Conservation (phyloP, 2,329 filamentous ascomycete genomes). For the Teratosphaeria zuluensis region DNA sequence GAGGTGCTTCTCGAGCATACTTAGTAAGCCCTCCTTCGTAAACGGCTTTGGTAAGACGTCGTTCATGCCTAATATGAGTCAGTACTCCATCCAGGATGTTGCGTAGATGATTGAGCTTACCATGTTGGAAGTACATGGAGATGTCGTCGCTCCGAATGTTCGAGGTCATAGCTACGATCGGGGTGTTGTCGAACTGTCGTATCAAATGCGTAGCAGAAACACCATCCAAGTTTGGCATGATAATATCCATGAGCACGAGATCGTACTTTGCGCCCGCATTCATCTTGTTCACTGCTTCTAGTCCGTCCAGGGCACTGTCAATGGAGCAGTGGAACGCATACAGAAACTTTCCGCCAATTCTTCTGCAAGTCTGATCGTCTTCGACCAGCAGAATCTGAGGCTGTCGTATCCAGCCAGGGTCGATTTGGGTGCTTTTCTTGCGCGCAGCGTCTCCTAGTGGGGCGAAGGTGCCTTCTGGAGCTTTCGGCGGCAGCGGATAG, state of each 20-base stretch:
- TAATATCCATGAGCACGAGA: conserved; percentile 54
- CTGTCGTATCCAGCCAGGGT: conserved; percentile 55
- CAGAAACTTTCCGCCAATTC: conserved; percentile 58
- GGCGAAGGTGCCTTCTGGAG: conserved; percentile 34
- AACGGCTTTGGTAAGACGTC: conserved; percentile 96
- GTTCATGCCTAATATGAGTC: conserved; percentile 65
- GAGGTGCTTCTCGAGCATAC: conserved; percentile 79
- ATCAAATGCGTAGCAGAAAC: conserved; percentile 92
- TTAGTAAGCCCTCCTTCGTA: conserved; percentile 70
- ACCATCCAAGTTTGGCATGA: conserved; percentile 93
- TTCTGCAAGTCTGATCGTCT: conserved; percentile 58
- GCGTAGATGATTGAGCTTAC: conserved; percentile 44
- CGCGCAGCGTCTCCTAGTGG: conserved; percentile 42
- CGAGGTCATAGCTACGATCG: conserved; percentile 97
- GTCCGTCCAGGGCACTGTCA: conserved; percentile 64
- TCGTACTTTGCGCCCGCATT: conserved; percentile 56
- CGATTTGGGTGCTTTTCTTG: conserved; percentile 52
- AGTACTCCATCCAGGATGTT: neutral
- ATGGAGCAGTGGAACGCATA: conserved; percentile 56
- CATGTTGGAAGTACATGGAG: conserved; percentile 92
- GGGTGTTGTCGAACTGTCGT: conserved; percentile 72
- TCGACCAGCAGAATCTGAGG: conserved; percentile 87
- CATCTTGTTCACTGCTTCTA: conserved; percentile 85
- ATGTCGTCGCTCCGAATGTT: conserved; percentile 97
- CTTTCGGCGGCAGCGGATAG: conserved; percentile 65